A percentile compares a stretch with the other conserved stretches of the same genome.
Conservation (phyloP, 2,329 filamentous ascomycete species). For the Hypoxylon rubiginosum region DNA sequence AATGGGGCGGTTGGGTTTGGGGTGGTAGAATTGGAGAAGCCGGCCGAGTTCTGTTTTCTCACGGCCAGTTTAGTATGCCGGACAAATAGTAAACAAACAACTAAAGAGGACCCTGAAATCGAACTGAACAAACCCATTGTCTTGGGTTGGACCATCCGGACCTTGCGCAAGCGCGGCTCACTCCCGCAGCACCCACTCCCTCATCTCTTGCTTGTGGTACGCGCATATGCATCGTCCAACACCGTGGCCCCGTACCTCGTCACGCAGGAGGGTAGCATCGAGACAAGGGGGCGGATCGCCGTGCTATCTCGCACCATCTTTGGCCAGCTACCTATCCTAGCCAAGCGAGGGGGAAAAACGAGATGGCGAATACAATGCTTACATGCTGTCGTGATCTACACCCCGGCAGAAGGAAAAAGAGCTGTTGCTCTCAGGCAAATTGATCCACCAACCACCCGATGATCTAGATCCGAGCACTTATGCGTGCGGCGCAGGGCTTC, state of each 20-base stretch:
- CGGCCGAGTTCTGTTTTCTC: neutral
- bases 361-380: slow-evolving; percentile 6
- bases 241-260: slow-evolving; percentile 11
- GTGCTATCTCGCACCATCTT: slow-evolving; percentile 22
- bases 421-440: neutral
- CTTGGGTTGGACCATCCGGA: neutral
- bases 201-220: neutral
- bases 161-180: slow-evolving; percentile 2
- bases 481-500: neutral
- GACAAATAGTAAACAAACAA: neutral
- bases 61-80: neutral
- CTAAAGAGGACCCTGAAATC: neutral
- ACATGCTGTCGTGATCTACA: neutral
- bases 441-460: slow-evolving; percentile 7
- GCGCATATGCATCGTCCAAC: neutral
- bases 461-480: slow-evolving; percentile 1
- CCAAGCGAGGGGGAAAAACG: slow-evolving; percentile 7
- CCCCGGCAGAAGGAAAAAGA: neutral
- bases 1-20: slow-evolving; percentile 5
- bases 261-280: slow-evolving; percentile 11
- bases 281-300: slow-evolving; percentile 32
- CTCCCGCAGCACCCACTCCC: neutral
- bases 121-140: neutral
- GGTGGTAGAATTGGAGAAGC: slow-evolving; percentile 19
- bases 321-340: slow-evolving; percentile 10